Evolutionary conservation across 2,329 filamentous ascomycete species (phyloP).

Genomic region (Chaetomium olivaceum): DNA sequence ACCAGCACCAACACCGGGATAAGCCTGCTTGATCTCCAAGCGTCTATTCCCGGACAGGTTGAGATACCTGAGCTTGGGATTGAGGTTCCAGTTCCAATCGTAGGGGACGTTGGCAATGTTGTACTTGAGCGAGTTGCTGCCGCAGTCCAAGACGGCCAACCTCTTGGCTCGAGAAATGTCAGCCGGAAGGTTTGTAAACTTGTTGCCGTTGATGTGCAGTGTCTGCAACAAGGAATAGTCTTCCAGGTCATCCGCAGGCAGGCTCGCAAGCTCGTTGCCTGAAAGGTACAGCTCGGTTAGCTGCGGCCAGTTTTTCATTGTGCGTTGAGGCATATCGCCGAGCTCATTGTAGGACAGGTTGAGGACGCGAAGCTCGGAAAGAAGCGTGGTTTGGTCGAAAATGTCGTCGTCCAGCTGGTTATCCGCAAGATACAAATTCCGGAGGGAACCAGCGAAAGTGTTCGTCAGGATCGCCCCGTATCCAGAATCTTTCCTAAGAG

Average conservation of each 20-base stretch:
- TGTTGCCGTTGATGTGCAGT: conserved; percentile 94
- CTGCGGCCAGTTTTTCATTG: conserved; percentile 85
- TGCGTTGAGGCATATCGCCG: conserved; percentile 85
- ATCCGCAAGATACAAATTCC: conserved; percentile 85
- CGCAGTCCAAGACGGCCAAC: conserved; percentile 87
- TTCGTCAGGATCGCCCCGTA: conserved; percentile 71
- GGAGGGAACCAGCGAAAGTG: conserved; percentile 85
- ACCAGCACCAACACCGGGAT: conserved; percentile 52
- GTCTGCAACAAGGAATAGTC: conserved; percentile 84
- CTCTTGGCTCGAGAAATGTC: conserved; percentile 94
- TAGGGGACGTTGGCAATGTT: conserved; percentile 99
- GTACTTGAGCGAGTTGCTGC: conserved; percentile 94
- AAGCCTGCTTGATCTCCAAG: conserved; percentile 78
- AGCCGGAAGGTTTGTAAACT: conserved; percentile 93
- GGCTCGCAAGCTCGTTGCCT: conserved; percentile 86
- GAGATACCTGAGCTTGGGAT: conserved; percentile 89
- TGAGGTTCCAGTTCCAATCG: conserved; percentile 99
- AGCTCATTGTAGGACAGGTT: conserved; percentile 96
- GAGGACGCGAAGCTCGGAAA: conserved; percentile 81
- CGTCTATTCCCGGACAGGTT: conserved; percentile 97
- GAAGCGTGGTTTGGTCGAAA: conserved; percentile 83
- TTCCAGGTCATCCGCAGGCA: conserved; percentile 92
- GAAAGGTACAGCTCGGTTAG: conserved; percentile 92
- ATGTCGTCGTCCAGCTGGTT: conserved; percentile 94
- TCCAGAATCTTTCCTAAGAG: conserved; percentile 81